phyloP scores from a whole-genome alignment of 306 rosid species.

The Geum urbanum region DNA sequence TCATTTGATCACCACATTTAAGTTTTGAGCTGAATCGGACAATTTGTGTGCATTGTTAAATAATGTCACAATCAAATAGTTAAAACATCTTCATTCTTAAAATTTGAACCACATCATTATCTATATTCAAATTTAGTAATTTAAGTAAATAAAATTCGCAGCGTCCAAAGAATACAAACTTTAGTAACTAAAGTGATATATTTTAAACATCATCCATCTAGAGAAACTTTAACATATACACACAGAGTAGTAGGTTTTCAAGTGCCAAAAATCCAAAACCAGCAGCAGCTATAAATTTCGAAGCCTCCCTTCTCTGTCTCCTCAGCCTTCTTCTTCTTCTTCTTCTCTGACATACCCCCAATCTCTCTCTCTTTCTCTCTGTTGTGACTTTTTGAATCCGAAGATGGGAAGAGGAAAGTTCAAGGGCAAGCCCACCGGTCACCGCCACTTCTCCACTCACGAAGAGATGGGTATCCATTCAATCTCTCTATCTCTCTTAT shows the following conservation, averaged over 20 bases:
- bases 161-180: neutral
- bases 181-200: too few relatives aligned
- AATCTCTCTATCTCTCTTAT: neutral
- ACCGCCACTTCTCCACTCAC: conserved; percentile 86
- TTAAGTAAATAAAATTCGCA: neutral
- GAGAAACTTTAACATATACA: too few relatives aligned
- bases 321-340: conserved; percentile 4
- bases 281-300: neutral
- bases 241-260: neutral
- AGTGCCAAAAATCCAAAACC: neutral
- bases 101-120: too few relatives aligned
- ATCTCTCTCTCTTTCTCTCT: neutral
- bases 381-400: neutral
- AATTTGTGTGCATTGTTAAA: too few relatives aligned
- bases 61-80: too few relatives aligned
- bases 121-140: too few relatives aligned
- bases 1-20: too few relatives aligned
- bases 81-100: too few relatives aligned
- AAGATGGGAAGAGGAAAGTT: conserved; percentile 93
- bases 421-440: conserved; percentile 97
- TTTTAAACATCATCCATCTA: too few relatives aligned
- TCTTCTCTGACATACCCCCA: neutral
- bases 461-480: conserved; percentile 64
- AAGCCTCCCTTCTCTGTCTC: neutral
- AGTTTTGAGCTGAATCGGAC: too few relatives aligned